Percentiles rank a stretch among this genome's conserved stretches.
Evolutionary conservation across 2,329 filamentous ascomycete genomes (phyloP).

Genomic region (Paramyrothecium roridum): DNA sequence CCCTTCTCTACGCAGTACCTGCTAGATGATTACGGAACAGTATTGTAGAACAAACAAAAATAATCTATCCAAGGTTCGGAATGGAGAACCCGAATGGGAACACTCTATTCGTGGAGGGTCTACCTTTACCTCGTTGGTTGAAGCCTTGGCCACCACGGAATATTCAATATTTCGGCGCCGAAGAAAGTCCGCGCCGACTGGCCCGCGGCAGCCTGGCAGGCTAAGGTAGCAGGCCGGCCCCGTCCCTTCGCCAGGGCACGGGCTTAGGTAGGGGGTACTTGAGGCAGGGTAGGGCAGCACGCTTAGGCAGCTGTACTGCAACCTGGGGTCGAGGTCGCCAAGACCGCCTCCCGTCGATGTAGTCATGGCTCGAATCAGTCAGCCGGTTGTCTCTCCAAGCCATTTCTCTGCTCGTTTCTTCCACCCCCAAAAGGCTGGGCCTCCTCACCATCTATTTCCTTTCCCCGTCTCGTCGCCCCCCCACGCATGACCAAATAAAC

Average conservation of each 20-base stretch:
- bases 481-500: neutral
- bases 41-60: no score
- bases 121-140: no score
- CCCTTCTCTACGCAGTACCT: no score
- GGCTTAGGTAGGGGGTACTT: neutral
- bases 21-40: no score
- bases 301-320: constrained; percentile 4
- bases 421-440: constrained; percentile 1
- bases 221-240: neutral
- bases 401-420: constrained; percentile 1
- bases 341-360: constrained; percentile 1
- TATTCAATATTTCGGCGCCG: neutral
- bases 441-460: constrained; percentile 1
- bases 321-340: neutral
- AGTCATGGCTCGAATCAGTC: constrained; percentile 9
- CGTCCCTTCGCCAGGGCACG: neutral
- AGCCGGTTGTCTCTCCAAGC: neutral
- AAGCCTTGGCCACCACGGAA: no score
- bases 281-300: neutral
- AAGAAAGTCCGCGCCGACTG: neutral
- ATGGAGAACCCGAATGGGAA: no score
- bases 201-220: neutral
- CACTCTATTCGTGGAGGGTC: no score
- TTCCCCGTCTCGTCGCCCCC: neutral
- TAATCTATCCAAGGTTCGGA: no score